Evolutionary conservation across 2,329 filamentous ascomycete genomes (phyloP).

Genomic region (Sporothrix phasma): DNA sequence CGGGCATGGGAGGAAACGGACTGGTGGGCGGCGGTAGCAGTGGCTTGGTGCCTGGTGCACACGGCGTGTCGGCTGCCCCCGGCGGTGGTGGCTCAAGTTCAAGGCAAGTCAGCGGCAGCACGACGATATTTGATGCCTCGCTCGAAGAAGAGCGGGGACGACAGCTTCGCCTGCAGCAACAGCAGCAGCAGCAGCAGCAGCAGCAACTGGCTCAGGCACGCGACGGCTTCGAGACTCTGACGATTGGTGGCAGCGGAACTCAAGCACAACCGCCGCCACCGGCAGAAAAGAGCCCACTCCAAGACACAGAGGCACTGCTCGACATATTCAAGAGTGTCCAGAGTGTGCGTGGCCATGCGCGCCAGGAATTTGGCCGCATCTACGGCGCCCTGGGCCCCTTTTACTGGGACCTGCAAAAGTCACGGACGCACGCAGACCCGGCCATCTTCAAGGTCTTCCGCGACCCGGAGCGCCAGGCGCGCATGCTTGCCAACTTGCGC

Average conservation of each 20-base stretch:
- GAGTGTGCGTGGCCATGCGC: slow-evolving; percentile 74
- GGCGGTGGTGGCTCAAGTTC: slow-evolving; percentile 10
- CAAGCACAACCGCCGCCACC: slow-evolving; percentile 19
- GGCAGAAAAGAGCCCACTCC: slow-evolving; percentile 35
- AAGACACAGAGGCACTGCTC: slow-evolving; percentile 56
- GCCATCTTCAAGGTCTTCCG: slow-evolving; percentile 78
- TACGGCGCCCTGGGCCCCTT: slow-evolving; percentile 83
- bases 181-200: slow-evolving; percentile 28
- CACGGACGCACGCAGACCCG: slow-evolving; percentile 66
- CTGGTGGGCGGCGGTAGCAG: slow-evolving; percentile 19
- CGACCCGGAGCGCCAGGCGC: slow-evolving; percentile 82
- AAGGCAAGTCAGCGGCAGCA: slow-evolving; percentile 27
- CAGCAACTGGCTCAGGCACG: slow-evolving; percentile 10
- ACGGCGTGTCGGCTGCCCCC: slow-evolving; percentile 15
- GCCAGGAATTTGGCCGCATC: slow-evolving; percentile 82
- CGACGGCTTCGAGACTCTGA: slow-evolving; percentile 75
- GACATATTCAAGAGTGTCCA: slow-evolving; percentile 58
- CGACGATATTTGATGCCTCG: slow-evolving; percentile 65
- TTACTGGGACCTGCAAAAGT: slow-evolving; percentile 69
- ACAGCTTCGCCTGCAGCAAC: slow-evolving; percentile 15
- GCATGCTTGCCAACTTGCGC: slow-evolving; percentile 73
- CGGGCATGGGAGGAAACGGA: slow-evolving; percentile 16
- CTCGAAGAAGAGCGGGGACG: slow-evolving; percentile 49
- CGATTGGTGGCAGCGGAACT: slow-evolving; percentile 32
- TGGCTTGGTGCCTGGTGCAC: neutral